phyloP scores from a whole-genome alignment of 2,329 filamentous ascomycete species.

The Atkinsonella texensis region DNA sequence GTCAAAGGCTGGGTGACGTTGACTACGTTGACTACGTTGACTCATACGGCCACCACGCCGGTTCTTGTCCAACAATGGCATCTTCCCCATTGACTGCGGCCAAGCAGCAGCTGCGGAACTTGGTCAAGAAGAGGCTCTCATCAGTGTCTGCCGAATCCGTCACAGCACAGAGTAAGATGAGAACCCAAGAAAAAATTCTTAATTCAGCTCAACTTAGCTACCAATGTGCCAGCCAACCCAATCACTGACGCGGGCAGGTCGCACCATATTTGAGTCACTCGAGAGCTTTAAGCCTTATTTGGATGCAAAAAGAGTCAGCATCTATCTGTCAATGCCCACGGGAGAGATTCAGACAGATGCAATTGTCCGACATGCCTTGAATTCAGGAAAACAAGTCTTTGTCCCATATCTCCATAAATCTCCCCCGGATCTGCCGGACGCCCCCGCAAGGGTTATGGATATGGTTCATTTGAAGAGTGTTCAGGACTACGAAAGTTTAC shows the following conservation, averaged over 20 bases:
- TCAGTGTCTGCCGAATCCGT: conserved; percentile 50
- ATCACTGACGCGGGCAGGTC: conserved; percentile 37
- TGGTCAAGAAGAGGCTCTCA: conserved; percentile 56
- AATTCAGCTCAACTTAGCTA: background rate
- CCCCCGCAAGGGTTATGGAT: conserved; percentile 69
- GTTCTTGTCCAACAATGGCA: conserved; percentile 2
- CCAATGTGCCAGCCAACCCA: background rate
- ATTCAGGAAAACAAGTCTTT: conserved; percentile 71
- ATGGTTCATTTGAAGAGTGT: conserved; percentile 73
- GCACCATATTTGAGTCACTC: conserved; percentile 51
- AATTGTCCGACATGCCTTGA: conserved; percentile 72
- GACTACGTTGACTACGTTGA: no score
- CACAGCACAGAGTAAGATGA: conserved; percentile 53
- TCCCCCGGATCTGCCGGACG: conserved; percentile 30
- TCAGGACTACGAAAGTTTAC: conserved; percentile 65
- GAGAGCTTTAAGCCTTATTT: conserved; percentile 61
- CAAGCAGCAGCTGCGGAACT: conserved; percentile 63
- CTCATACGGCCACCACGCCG: background rate
- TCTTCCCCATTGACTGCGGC: conserved; percentile 28
- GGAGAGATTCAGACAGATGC: conserved; percentile 75
- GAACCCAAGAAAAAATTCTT: no score
- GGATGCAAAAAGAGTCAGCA: conserved; percentile 61
- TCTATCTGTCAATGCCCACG: conserved; percentile 88
- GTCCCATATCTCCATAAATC: conserved; percentile 75
- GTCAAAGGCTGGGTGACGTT: background rate